A percentile compares a stretch with the other conserved stretches of the same genome.
Evolutionary conservation across 2,329 filamentous ascomycete species (phyloP).

Genomic region (Pseudogymnoascus sp.): DNA sequence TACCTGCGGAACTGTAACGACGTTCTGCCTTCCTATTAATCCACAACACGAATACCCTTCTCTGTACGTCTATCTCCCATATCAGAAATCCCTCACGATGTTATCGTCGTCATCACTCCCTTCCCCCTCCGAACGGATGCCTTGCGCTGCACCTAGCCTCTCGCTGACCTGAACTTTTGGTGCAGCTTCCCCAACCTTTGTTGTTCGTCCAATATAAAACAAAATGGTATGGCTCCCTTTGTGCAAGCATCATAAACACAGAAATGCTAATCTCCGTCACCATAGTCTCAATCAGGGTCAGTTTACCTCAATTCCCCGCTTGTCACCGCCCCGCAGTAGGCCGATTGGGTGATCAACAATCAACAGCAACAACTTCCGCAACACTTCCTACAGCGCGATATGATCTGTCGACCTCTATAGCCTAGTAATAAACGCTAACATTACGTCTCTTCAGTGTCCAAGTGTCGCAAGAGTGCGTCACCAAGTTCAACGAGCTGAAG

Average conservation of each 20-base stretch:
- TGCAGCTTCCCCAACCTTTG: background rate
- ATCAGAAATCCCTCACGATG: conserved; percentile 1
- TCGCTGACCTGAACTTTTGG: background rate
- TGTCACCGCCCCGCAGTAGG: conserved; percentile 13
- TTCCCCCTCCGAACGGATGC: conserved; percentile 1
- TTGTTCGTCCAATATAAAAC: conserved; percentile 1
- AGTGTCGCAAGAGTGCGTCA: conserved; percentile 63
- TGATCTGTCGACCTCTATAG: too few relatives aligned
- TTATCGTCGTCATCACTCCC: conserved; percentile 1
- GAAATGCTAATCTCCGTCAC: background rate
- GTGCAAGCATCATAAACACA: background rate
- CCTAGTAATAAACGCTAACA: background rate
- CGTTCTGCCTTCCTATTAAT: background rate
- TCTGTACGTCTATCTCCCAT: background rate
- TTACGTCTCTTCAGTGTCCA: conserved; percentile 47
- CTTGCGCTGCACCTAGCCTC: background rate
- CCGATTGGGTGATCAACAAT: background rate
- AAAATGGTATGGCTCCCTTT: background rate
- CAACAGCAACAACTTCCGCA: conserved; percentile 3
- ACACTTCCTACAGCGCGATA: background rate
- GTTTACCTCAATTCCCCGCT: conserved; percentile 31
- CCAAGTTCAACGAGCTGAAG: conserved; percentile 72
- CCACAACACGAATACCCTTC: background rate
- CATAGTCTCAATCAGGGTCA: conserved; percentile 61
- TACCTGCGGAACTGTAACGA: background rate